Evolutionary conservation across 2,329 filamentous ascomycete species (phyloP).

Genomic region (Colletotrichum euphorbiae): DNA sequence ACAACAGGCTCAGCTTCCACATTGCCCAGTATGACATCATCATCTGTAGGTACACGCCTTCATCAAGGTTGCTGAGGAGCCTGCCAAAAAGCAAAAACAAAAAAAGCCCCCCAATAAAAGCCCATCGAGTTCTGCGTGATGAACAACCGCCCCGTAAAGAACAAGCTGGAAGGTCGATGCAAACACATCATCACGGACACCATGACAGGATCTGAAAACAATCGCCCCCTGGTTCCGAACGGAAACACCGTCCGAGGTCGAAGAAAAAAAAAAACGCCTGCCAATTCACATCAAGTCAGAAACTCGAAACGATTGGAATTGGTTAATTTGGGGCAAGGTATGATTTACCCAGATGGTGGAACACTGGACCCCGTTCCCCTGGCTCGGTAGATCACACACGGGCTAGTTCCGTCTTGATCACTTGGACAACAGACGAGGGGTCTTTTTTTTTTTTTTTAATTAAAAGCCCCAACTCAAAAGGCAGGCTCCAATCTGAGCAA

Average conservation of each 20-base stretch:
- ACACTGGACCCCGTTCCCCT: conserved; percentile 6
- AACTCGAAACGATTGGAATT: conserved; percentile 2
- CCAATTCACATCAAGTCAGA: background rate
- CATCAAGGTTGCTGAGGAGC: too few species aligned
- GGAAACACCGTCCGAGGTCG: background rate
- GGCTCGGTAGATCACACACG: background rate
- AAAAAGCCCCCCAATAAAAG: too few species aligned
- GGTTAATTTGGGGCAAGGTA: background rate
- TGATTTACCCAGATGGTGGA: conserved; percentile 13
- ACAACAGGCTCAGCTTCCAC: too few species aligned
- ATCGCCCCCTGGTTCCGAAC: background rate
- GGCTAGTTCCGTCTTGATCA: conserved; percentile 10
- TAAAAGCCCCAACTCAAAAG: too few species aligned
- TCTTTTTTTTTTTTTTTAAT: too few species aligned
- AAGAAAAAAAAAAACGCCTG: background rate
- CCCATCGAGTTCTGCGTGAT: too few species aligned
- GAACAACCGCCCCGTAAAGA: too few species aligned
- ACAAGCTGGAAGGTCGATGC: too few species aligned
- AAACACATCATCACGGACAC: background rate
- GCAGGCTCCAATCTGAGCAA: background rate
- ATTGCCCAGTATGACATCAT: too few species aligned
- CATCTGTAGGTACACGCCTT: too few species aligned
- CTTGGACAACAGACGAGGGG: background rate
- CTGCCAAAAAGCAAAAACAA: too few species aligned
- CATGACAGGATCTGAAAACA: background rate